Evolutionary conservation across 2,329 filamentous ascomycete species (phyloP), one percentile per base, ranked within the genome.

Genomic region (Malbranchea zuffiana): DNA sequence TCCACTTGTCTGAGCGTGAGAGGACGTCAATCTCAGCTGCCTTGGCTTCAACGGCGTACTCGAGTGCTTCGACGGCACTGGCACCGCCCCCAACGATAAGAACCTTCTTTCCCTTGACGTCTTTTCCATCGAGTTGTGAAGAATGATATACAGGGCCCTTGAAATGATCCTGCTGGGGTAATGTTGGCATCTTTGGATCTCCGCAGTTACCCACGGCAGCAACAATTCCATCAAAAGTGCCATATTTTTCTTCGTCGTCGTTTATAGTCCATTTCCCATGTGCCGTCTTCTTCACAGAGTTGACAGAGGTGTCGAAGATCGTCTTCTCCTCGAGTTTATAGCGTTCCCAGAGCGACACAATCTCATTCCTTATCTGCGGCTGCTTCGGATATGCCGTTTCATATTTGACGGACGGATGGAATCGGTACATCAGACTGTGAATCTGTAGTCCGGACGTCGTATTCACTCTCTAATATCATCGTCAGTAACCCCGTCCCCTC

Each of bases 401-500:
- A 76, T 82, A 92, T 43, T 72, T 68, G 1, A 92, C 74, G 0
- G 80, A 81, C 0, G 85, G 85, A 47, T 88, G 82, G 55, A 92
- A 93, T 15, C 84, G 74, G 57, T 88, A 92, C 83, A 90, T 90
- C 40, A 87, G 57, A 13, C 78, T 83, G 55, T 92, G 82, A 15
- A 92, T 87, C 51, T 90, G 83, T 1, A 92, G 69, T 11, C 81
- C 75, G 0, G 82, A 87, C 0, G 82, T 87, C 35, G 81, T 82
- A 62, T 90, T 88, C 26, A 90, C 82, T 57, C 72, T 71, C 76
- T 83, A 41, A 16, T 17, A 4, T 2, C 3, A 27, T 12, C 30
- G 31, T 45, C 39, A 44, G 23, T 10, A 13, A 18, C 3, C 5
- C 10, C 10, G 15, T 5, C 13, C n/a, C 3, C 6, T 23, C 16